A percentile compares a stretch with the other conserved stretches of the same genome.
phyloP scores from a whole-genome alignment of 192 early-diverging fungal genomes.

The Umbelopsis sp. region DNA sequence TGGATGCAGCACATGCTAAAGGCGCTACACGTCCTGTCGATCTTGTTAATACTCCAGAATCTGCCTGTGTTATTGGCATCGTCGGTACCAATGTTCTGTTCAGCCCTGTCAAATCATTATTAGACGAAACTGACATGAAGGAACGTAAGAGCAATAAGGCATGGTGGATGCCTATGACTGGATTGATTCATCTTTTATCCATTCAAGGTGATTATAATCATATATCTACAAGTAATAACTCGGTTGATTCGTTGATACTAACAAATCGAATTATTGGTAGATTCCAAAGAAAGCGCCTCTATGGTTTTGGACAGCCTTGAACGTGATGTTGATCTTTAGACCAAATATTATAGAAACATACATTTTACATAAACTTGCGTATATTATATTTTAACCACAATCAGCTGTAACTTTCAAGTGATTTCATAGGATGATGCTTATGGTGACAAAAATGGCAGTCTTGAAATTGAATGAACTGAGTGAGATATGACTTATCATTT shows the following conservation, averaged over 20 bases:
- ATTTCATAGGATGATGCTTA: too few species aligned
- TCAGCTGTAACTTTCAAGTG: too few species aligned
- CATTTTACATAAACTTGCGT: background rate
- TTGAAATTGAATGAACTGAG: background rate
- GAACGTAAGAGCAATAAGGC: conserved; percentile 69
- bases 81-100: conserved; percentile 73
- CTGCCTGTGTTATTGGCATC: conserved; percentile 82
- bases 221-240: background rate
- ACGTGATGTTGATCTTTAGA: conserved; percentile 13
- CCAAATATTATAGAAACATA: background rate
- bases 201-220: conserved; percentile 43
- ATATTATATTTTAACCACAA: background rate
- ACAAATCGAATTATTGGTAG: background rate
- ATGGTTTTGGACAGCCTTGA: conserved; percentile 15
- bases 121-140: conserved; percentile 77
- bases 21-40: conserved; percentile 56
- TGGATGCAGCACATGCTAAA: conserved; percentile 45
- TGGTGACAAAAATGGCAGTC: too few species aligned
- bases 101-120: conserved; percentile 68
- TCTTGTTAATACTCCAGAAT: conserved; percentile 58
- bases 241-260: too few species aligned
- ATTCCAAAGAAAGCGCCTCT: background rate
- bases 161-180: conserved; percentile 71
- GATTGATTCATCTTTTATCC: conserved; percentile 59
- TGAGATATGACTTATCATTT: too few species aligned